These are phyloP conservation scores for Petunia axillaris DNA, from an alignment of 257 asterid species.

Conservation along the genomic window DNA sequence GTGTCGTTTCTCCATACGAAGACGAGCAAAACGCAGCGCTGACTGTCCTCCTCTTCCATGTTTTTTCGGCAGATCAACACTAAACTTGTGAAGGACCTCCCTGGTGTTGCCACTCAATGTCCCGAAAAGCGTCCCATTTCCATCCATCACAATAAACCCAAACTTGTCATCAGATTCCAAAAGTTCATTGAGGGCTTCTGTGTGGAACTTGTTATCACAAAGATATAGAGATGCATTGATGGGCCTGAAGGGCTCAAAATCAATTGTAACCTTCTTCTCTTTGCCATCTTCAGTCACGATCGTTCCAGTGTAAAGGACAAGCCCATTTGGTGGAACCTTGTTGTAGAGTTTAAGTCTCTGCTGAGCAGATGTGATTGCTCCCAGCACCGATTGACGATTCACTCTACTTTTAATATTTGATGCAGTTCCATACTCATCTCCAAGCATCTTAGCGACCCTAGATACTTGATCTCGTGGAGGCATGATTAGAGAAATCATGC, in stretches of 20 bases:
- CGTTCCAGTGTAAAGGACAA: conserved; percentile 46
- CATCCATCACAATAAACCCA: conserved; percentile 49
- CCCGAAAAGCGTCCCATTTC: conserved; percentile 46
- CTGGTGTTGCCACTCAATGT: conserved; percentile 44
- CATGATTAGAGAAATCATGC: conserved; percentile 46
- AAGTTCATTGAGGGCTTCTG: conserved; percentile 38
- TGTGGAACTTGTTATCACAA: conserved; percentile 43
- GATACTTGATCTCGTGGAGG: conserved; percentile 44
- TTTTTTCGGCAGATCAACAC: conserved; percentile 46
- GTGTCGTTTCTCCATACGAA: conserved; percentile 52
- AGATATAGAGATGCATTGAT: conserved; percentile 39
- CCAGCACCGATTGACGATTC: conserved; percentile 45
- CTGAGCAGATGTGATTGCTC: conserved; percentile 50
- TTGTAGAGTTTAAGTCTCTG: conserved; percentile 45
- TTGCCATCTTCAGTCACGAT: conserved; percentile 44
- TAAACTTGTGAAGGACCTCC: conserved; percentile 40
- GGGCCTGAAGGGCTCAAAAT: conserved; percentile 44
- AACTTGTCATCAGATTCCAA: conserved; percentile 41
- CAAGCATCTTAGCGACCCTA: conserved; percentile 46
- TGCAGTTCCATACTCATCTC: conserved; percentile 47
- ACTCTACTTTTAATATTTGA: conserved; percentile 48
- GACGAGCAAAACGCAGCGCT: conserved; percentile 50
- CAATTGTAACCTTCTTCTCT: conserved; percentile 45
- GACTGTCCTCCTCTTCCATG: conserved; percentile 58
- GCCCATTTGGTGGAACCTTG: conserved; percentile 45